Evolutionary conservation across 495 filamentous ascomycete species (phyloP).

Genomic region (Podospora didyma): DNA sequence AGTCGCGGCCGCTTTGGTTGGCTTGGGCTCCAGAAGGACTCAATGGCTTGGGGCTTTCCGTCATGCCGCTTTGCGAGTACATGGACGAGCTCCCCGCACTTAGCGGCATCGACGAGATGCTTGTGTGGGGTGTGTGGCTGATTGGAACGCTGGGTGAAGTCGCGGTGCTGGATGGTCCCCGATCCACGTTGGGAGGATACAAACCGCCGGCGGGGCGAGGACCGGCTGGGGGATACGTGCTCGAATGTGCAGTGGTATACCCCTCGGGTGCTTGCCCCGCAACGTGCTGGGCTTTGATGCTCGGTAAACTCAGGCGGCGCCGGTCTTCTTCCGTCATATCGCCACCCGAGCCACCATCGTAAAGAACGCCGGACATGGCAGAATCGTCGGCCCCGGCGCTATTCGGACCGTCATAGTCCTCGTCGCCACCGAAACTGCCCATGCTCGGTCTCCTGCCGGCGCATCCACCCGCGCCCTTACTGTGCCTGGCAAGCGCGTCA

Average conservation of each 20-base stretch:
- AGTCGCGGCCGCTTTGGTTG: slow-evolving; percentile 56
- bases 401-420: slow-evolving; percentile 55
- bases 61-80: slow-evolving; percentile 69
- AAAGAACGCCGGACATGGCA: slow-evolving; percentile 71
- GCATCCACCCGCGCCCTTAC: slow-evolving; percentile 93
- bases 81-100: slow-evolving; percentile 53
- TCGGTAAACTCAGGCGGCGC: slow-evolving; percentile 60
- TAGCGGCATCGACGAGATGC: slow-evolving; percentile 44
- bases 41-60: slow-evolving; percentile 81
- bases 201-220: slow-evolving; percentile 48
- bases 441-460: slow-evolving; percentile 85
- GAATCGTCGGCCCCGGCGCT: slow-evolving; percentile 63
- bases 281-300: slow-evolving; percentile 66
- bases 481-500: slow-evolving; percentile 90
- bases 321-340: slow-evolving; percentile 48
- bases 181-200: slow-evolving; percentile 57
- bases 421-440: slow-evolving; percentile 78
- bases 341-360: slow-evolving; percentile 57
- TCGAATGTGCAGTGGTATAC: slow-evolving; percentile 45
- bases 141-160: slow-evolving; percentile 40
- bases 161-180: slow-evolving; percentile 50
- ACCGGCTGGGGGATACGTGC: slow-evolving; percentile 74
- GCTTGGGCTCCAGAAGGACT: slow-evolving; percentile 66
- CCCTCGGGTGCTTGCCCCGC: slow-evolving; percentile 45
- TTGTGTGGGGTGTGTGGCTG: slow-evolving; percentile 44